Evolutionary conservation across 352 stramenopile genomes (phyloP).

Genomic region (Nothophytophthora sp.): DNA sequence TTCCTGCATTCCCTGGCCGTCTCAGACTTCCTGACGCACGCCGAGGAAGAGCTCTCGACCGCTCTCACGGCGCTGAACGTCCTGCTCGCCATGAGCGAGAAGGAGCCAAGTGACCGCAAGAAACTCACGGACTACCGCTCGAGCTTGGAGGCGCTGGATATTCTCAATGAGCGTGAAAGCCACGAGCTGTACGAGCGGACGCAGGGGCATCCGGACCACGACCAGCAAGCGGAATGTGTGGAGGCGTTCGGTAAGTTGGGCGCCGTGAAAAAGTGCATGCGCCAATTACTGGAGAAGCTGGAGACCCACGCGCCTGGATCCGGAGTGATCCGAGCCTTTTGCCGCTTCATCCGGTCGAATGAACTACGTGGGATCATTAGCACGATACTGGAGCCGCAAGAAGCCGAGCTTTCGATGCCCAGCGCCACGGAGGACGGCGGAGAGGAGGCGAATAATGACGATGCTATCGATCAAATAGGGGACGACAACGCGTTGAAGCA

Average conservation of each 20-base stretch:
- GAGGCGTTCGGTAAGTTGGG: slow-evolving; percentile 52
- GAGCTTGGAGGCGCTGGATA: slow-evolving; percentile 69
- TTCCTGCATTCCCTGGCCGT: slow-evolving; percentile 74
- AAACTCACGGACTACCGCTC: slow-evolving; percentile 65
- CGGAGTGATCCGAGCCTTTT: slow-evolving; percentile 50
- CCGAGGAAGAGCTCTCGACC: slow-evolving; percentile 78
- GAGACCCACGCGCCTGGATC: slow-evolving; percentile 50
- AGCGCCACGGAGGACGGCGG: neutral
- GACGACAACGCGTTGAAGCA: too few species aligned
- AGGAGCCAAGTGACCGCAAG: slow-evolving; percentile 41
- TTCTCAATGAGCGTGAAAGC: slow-evolving; percentile 68
- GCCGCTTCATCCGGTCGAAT: slow-evolving; percentile 36
- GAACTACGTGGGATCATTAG: slow-evolving; percentile 34
- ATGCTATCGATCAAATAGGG: neutral
- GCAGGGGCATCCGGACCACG: slow-evolving; percentile 31
- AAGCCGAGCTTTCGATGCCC: neutral
- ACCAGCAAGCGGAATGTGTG: slow-evolving; percentile 32
- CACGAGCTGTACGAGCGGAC: slow-evolving; percentile 45
- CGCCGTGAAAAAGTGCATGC: slow-evolving; percentile 59
- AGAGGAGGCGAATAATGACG: neutral
- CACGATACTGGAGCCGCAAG: slow-evolving; percentile 12
- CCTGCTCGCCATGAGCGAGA: slow-evolving; percentile 72
- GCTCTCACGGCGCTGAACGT: slow-evolving; percentile 77
- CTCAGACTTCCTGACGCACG: slow-evolving; percentile 68
- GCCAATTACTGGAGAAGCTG: slow-evolving; percentile 57